Evolutionary conservation across 306 rosid genomes (phyloP), one percentile per base, ranked within the genome.

Genomic region (Luffa aegyptiaca): DNA sequence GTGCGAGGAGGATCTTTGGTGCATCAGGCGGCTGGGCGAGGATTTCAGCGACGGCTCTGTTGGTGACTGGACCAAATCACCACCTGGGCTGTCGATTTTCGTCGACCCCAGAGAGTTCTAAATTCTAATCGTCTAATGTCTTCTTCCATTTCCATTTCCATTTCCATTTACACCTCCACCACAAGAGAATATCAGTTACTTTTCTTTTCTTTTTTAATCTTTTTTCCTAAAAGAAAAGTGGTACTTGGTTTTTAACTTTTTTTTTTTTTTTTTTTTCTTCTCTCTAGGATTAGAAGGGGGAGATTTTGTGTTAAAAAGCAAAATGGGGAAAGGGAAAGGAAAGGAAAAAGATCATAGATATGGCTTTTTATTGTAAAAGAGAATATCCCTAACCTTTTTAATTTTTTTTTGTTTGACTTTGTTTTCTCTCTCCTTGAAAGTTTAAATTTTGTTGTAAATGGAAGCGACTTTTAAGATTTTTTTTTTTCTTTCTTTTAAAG

Each of bases 11-110:
- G 98, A 95, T 69, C 80, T 90, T 8, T 95, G 97, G 99, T 95
- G 97, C 78, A 90, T 95, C 59, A 93, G 90, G 78, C 76, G 97
- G 78, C 89, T 95, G 0, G 93, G 86, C 1, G 97, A 94, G 37
- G 97, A 91, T 82, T 95, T 91, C 65, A 90, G 96, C 48, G 97
- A 95, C 55, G 97, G 92, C 52, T 86, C 97, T 5, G 84, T 95
- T 16, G 98, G 97, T 83, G 99, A 95, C 86, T 95, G 99, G 99
- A 91, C 99, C 21, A 95, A 95, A 64, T 91, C 97, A 16, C 81
- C 84, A 2, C 90, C 97, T 12, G 97, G 87, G 52, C 17, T 53
- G 82, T 91, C 99, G 65, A 90, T 95, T 85, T 95, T 95, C 81
- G 97, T 95, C 81, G 99, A 95, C 80, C 99, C 99, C 1, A 91